A percentile compares a stretch with the other conserved stretches of the same genome.
Conservation (phyloP, 2,329 filamentous ascomycete species). For the Sarocladium oryzae region DNA sequence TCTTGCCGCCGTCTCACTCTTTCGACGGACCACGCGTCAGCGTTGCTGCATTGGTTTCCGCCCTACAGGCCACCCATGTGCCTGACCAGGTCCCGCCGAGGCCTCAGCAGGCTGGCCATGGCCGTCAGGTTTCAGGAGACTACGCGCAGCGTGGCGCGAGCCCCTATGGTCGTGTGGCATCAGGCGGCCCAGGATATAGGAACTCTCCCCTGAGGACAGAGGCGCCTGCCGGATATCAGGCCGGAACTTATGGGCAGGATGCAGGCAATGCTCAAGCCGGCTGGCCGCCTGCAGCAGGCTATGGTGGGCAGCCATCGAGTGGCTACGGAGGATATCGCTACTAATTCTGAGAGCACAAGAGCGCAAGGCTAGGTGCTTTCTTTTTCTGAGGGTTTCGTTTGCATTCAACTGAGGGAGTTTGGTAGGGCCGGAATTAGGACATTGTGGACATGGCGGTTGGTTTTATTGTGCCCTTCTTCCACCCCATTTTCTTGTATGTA, state of each 20-base stretch:
- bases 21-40: constrained; percentile 69
- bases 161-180: constrained; percentile 38
- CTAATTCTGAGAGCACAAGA: constrained; percentile 11
- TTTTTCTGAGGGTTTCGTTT: constrained; percentile 6
- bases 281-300: constrained; percentile 27
- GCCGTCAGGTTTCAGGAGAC: constrained; percentile 33
- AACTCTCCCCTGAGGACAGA: constrained; percentile 47
- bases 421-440: not conserved
- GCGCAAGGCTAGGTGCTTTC: not conserved
- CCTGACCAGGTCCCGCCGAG: constrained; percentile 41
- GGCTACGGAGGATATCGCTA: constrained; percentile 31
- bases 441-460: not conserved
- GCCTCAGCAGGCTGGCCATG: constrained; percentile 25
- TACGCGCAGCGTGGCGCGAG: constrained; percentile 38
- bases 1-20: constrained; percentile 65
- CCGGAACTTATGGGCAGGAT: not conserved
- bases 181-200: constrained; percentile 38
- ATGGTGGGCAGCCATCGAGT: constrained; percentile 28
- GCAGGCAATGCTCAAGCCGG: constrained; percentile 14
- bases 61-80: constrained; percentile 63
- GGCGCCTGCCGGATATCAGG: constrained; percentile 8
- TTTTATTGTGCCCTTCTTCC: not conserved
- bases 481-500: not conserved
- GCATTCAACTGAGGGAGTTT: not conserved
- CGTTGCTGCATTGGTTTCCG: constrained; percentile 61